Evolutionary conservation across 1,139 yeast species (phyloP), one percentile per base, ranked within the genome.

Genomic region (Yamadazyma spencermartinsiae): DNA sequence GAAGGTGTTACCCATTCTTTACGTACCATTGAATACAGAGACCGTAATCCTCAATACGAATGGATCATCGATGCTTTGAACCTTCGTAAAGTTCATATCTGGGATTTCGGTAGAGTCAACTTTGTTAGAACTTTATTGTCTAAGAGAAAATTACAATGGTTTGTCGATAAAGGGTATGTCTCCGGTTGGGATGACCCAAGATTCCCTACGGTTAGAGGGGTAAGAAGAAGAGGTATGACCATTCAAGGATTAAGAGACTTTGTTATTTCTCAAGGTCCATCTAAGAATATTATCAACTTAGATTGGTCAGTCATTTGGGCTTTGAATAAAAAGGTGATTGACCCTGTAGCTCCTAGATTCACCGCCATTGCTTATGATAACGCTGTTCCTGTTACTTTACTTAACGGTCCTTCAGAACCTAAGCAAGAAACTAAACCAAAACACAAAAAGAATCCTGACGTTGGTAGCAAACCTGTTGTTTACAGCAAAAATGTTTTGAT

Each of bases 251-350:
- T 92, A 63, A 81, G 92, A 66, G 86, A 86, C 72, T 92, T 90
- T 56, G 86, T 92, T 52, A 76, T 92, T 48, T 78, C 95, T 38
- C 98, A 92, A 72, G 98, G 98, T 58, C 98, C 98, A 33, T 89
- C 97, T 36, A 87, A 86, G 72, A 92, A 92, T 72, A 89, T 92
- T 54, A 84, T 90, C 60, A 92, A 92, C 72, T 75, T 92, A 61
- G 98, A 92, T 63, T 92, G 98, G 98, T 84, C 86, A 48, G 78
- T 87, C 51, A 89, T 92, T 57, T 92, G 98, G 98, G 95, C 97
- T 40, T 79, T 86, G 60, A 92, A 92, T 79, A 92, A 92, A 72
- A 92, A 92, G 74, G 78, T 89, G 50, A 90, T 92, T 63, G 98
- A 92, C 58, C 98, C 98, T 40, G 68, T 88, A 60, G 95, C 97